Conservation (phyloP, 1,284 basidiomycete species). For the Apiotrichum siamense region DNA sequence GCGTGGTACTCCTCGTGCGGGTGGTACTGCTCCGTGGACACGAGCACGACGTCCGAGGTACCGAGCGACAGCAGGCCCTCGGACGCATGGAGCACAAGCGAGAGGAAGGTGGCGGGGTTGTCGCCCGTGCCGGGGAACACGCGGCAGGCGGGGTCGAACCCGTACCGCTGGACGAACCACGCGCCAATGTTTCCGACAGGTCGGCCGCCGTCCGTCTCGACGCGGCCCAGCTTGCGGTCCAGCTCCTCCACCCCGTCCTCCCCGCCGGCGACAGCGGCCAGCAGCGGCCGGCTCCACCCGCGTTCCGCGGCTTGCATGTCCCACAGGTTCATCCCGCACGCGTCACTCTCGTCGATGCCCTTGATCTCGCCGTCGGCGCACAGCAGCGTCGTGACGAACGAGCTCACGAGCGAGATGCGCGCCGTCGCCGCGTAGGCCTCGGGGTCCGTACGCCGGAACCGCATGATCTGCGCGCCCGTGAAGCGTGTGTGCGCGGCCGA, state of each 20-base stretch:
- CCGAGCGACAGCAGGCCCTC: slow-evolving; percentile 86
- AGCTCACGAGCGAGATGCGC: slow-evolving; percentile 73
- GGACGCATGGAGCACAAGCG: slow-evolving; percentile 53
- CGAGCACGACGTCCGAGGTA: slow-evolving; percentile 80
- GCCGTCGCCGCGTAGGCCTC: slow-evolving; percentile 61
- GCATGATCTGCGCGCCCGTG: slow-evolving; percentile 76
- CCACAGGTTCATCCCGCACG: slow-evolving; percentile 82
- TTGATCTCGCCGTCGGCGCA: slow-evolving; percentile 49
- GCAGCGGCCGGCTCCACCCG: slow-evolving; percentile 61
- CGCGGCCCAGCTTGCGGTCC: slow-evolving; percentile 62
- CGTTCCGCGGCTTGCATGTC: slow-evolving; percentile 62
- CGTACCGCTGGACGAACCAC: slow-evolving; percentile 73
- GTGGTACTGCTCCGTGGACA: slow-evolving; percentile 54
- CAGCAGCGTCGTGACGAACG: slow-evolving; percentile 75
- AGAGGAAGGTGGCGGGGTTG: slow-evolving; percentile 81
- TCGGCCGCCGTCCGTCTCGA: slow-evolving; percentile 68
- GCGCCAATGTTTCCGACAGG: slow-evolving; percentile 59
- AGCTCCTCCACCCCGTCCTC: slow-evolving; percentile 58
- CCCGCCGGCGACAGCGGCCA: slow-evolving; percentile 49
- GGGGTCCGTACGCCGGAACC: slow-evolving; percentile 59
- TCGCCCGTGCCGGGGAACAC: slow-evolving; percentile 86
- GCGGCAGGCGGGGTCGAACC: slow-evolving; percentile 67
- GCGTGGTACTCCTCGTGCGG: slow-evolving; percentile 51
- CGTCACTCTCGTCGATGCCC: slow-evolving; percentile 55
- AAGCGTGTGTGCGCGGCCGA: slow-evolving; percentile 83